These are phyloP conservation scores for Lactarius hengduanensis DNA, from an alignment of 768 basidiomycete genomes.

Conservation along the genomic window DNA sequence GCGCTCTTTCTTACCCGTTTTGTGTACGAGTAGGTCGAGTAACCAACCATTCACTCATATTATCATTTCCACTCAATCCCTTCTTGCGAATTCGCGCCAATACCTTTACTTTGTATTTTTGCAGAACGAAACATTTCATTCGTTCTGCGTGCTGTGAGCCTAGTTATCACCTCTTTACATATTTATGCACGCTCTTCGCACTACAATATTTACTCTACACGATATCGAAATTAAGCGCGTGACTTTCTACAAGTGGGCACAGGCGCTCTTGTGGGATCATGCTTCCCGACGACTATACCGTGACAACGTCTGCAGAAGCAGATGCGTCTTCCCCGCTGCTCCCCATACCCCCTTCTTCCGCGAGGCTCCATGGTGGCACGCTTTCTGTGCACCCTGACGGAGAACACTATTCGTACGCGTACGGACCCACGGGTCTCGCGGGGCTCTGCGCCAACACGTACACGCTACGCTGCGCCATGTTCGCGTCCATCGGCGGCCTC, in stretches of 20 bases:
- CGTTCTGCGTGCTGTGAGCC: conserved; percentile 17
- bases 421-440: conserved; percentile 66
- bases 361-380: conserved; percentile 21
- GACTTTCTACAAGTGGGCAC: neutral
- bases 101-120: conserved; percentile 21
- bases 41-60: neutral
- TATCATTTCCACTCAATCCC: neutral
- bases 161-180: conserved; percentile 13
- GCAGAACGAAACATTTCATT: conserved; percentile 8
- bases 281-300: conserved; percentile 6
- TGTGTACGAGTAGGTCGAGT: conserved; percentile 14
- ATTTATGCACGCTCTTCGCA: conserved; percentile 16
- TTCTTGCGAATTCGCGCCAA: conserved; percentile 19
- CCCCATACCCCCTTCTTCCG: neutral
- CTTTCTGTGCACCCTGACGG: conserved; percentile 25
- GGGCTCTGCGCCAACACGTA: conserved; percentile 67
- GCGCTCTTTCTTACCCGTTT: conserved; percentile 5
- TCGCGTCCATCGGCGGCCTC: conserved; percentile 74
- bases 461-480: conserved; percentile 64
- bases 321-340: conserved; percentile 23
- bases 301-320: conserved; percentile 1
- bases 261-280: neutral
- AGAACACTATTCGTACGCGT: conserved; percentile 58
- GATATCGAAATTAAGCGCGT: neutral
- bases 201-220: neutral